phyloP scores from a whole-genome alignment of 1,139 yeast species.

The Candida anutae region DNA sequence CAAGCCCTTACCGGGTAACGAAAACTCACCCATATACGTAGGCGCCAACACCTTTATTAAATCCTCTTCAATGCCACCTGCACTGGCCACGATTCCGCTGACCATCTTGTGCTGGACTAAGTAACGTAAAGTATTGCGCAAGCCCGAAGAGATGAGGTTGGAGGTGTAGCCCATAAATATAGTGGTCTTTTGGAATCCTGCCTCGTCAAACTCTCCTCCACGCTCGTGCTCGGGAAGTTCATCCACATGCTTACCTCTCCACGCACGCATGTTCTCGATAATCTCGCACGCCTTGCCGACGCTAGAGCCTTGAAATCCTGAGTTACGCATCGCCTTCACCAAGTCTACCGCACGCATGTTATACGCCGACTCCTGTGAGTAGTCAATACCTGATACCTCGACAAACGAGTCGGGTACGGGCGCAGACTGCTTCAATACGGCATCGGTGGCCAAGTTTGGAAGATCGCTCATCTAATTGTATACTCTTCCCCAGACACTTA shows the following conservation, averaged over 20 bases:
- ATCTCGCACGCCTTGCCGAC: constrained; percentile 85
- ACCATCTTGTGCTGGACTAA: constrained; percentile 92
- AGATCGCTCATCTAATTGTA: constrained; percentile 12
- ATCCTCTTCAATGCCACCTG: constrained; percentile 98
- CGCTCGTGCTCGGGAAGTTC: constrained; percentile 61
- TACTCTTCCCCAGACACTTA: too few species aligned
- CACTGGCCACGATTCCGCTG: constrained; percentile 88
- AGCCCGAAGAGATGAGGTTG: constrained; percentile 90
- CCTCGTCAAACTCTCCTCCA: constrained; percentile 72
- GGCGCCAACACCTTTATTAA: constrained; percentile 93
- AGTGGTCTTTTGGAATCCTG: constrained; percentile 79
- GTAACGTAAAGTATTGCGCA: constrained; percentile 82
- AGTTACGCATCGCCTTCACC: constrained; percentile 72
- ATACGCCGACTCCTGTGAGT: constrained; percentile 57
- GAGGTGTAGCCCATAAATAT: constrained; percentile 95
- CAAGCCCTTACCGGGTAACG: constrained; percentile 68
- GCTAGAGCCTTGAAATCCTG: constrained; percentile 98
- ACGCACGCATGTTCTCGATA: constrained; percentile 79
- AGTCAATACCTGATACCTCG: constrained; percentile 82
- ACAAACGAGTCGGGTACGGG: constrained; percentile 78
- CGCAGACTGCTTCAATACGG: constrained; percentile 79
- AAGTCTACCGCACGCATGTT: constrained; percentile 75
- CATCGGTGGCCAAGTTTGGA: constrained; percentile 73
- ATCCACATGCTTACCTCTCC: constrained; percentile 76
- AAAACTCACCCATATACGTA: constrained; percentile 87